These are phyloP conservation scores for Coemansia sp. DNA, from an alignment of 192 early-diverging fungal genomes.

Conservation along the genomic window DNA sequence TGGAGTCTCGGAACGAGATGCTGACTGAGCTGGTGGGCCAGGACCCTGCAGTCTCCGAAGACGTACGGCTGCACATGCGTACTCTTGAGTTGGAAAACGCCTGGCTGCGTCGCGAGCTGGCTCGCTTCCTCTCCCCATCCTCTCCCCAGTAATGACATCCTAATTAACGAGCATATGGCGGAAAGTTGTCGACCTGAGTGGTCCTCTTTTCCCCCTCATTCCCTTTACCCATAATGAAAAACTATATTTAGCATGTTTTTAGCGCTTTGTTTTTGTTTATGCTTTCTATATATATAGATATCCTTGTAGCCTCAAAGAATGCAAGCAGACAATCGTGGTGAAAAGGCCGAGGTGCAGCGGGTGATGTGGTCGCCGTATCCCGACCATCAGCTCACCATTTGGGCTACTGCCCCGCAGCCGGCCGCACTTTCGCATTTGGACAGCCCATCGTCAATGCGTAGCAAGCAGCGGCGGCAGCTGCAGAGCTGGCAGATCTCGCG, in stretches of 20 bases:
- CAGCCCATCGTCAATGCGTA: not conserved
- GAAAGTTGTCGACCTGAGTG: too few relatives aligned
- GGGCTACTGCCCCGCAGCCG: constrained; percentile 19
- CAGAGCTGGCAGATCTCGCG: constrained; percentile 46
- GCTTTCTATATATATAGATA: constrained; percentile 3
- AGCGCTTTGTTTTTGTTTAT: not conserved
- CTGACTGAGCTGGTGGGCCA: constrained; percentile 24
- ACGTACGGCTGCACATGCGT: constrained; percentile 24
- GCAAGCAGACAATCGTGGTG: constrained; percentile 16
- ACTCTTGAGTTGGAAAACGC: constrained; percentile 51
- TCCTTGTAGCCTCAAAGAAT: not conserved
- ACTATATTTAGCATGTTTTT: not conserved
- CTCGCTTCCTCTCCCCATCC: not conserved
- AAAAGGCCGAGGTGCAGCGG: constrained; percentile 20
- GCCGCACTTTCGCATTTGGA: not conserved
- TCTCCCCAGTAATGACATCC: too few relatives aligned
- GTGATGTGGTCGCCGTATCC: constrained; percentile 51
- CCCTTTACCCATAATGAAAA: not conserved
- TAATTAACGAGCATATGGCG: too few relatives aligned
- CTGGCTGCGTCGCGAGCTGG: constrained; percentile 37
- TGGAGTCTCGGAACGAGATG: constrained; percentile 43
- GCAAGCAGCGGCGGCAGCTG: constrained; percentile 11
- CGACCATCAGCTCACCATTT: constrained; percentile 43
- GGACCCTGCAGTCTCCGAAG: constrained; percentile 30
- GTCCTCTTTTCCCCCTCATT: too few relatives aligned